phyloP scores from a whole-genome alignment of 768 basidiomycete genomes.

The Tulasnella sp. region DNA sequence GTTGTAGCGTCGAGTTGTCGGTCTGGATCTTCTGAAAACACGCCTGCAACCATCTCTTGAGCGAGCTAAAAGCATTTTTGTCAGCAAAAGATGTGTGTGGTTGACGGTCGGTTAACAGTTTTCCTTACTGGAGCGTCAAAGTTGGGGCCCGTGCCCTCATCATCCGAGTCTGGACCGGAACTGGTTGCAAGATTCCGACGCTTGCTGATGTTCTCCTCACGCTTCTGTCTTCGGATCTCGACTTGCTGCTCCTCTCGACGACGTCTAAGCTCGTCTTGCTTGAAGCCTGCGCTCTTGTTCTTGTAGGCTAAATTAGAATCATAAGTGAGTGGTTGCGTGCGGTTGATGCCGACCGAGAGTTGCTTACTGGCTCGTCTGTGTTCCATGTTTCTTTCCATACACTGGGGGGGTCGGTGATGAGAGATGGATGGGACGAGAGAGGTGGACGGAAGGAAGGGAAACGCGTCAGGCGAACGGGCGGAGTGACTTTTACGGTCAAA shows the following conservation, averaged over 20 bases:
- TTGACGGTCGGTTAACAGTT: slow-evolving; percentile 8
- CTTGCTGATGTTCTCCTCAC: slow-evolving; percentile 98
- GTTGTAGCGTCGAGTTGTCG: slow-evolving; percentile 90
- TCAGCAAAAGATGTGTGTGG: neutral
- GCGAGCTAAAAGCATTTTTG: slow-evolving; percentile 41
- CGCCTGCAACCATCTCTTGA: slow-evolving; percentile 85
- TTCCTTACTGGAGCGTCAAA: slow-evolving; percentile 73
- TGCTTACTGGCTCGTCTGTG: slow-evolving; percentile 7
- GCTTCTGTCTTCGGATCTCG: slow-evolving; percentile 95
- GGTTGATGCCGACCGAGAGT: neutral
- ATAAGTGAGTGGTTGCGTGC: neutral
- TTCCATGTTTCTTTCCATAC: slow-evolving; percentile 3
- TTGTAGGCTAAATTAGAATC: slow-evolving; percentile 57
- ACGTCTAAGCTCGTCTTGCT: slow-evolving; percentile 87
- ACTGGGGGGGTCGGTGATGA: neutral
- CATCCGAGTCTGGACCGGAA: slow-evolving; percentile 75
- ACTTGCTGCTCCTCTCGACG: slow-evolving; percentile 98
- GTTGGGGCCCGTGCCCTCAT: slow-evolving; percentile 45
- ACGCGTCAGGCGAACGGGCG: neutral
- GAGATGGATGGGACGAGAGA: neutral
- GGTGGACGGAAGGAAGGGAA: neutral
- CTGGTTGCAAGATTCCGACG: slow-evolving; percentile 84
- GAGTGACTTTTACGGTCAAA: neutral
- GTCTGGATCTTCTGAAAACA: slow-evolving; percentile 85
- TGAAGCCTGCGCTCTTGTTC: slow-evolving; percentile 68